A percentile compares a stretch with the other conserved stretches of the same genome.
Evolutionary conservation across 345 rosid species (phyloP).

Genomic region (Melaleuca quinquenervia): DNA sequence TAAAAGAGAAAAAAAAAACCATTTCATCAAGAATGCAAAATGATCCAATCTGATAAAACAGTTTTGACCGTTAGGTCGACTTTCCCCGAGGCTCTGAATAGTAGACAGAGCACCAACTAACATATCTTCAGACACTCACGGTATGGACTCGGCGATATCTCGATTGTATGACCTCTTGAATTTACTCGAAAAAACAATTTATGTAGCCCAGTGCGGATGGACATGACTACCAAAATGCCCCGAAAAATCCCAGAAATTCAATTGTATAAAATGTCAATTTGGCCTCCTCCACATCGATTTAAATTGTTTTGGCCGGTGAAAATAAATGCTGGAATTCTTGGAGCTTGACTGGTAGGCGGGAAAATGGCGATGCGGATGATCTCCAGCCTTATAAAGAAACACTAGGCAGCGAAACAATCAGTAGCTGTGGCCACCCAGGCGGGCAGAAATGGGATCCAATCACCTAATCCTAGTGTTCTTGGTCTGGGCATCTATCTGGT

Average conservation of each 20-base stretch:
- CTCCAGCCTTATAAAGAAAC: neutral
- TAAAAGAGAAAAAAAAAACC: neutral
- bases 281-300: neutral
- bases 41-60: neutral
- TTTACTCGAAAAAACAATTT: neutral
- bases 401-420: neutral
- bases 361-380: neutral
- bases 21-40: neutral
- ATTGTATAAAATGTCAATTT: neutral
- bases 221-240: neutral
- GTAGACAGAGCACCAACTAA: neutral
- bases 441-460: constrained; percentile 17
- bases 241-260: neutral
- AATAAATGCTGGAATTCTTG: neutral
- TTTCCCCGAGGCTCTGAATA: neutral
- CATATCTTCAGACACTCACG: neutral
- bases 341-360: constrained; percentile 40
- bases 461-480: constrained; percentile 4
- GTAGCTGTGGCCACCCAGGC: neutral
- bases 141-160: neutral
- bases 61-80: neutral
- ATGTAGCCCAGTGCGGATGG: neutral
- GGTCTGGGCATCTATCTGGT: constrained; percentile 12
- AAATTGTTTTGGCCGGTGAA: neutral
- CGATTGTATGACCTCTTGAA: neutral